phyloP scores from a whole-genome alignment of 2,329 filamentous ascomycete genomes.

The Diplodia sapinea region DNA sequence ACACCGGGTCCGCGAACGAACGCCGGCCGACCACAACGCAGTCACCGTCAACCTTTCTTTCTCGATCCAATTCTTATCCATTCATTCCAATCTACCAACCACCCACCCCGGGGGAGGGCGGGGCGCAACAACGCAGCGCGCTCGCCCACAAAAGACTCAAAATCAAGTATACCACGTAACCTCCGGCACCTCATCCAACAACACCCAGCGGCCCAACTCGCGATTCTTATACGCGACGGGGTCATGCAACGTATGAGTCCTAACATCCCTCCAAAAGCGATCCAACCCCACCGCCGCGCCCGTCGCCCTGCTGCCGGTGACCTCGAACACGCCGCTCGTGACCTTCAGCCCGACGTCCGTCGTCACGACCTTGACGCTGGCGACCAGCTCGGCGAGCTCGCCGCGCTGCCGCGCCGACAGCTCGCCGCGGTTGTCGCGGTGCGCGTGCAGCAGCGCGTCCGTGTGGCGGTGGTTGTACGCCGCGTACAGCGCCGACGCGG shows the following conservation, averaged over 20 bases:
- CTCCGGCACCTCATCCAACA: constrained; percentile 63
- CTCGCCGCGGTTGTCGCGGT: constrained; percentile 44
- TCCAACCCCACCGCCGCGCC: constrained; percentile 65
- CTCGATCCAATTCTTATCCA: too few species aligned
- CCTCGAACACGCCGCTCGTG: constrained; percentile 67
- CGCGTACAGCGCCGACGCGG: constrained; percentile 56
- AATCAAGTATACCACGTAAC: constrained; percentile 67
- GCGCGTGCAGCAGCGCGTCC: neutral
- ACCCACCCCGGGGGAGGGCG: too few species aligned
- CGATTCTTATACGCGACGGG: constrained; percentile 71
- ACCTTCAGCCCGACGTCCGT: constrained; percentile 66
- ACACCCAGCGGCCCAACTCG: constrained; percentile 63
- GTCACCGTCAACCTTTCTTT: too few species aligned
- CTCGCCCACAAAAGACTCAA: too few species aligned
- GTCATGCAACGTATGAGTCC: constrained; percentile 70
- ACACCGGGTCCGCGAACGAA: too few species aligned
- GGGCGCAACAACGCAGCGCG: too few species aligned
- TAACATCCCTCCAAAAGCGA: constrained; percentile 69
- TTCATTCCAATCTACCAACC: too few species aligned
- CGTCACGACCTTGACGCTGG: constrained; percentile 66
- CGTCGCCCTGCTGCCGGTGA: constrained; percentile 65
- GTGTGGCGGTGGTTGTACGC: constrained; percentile 42
- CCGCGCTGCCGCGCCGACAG: constrained; percentile 62
- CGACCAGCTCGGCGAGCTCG: constrained; percentile 67
- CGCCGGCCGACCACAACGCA: too few species aligned